A percentile compares a stretch with the other conserved stretches of the same genome.
Conservation (phyloP, 1,284 basidiomycete genomes). For the Trametes versicolor region DNA sequence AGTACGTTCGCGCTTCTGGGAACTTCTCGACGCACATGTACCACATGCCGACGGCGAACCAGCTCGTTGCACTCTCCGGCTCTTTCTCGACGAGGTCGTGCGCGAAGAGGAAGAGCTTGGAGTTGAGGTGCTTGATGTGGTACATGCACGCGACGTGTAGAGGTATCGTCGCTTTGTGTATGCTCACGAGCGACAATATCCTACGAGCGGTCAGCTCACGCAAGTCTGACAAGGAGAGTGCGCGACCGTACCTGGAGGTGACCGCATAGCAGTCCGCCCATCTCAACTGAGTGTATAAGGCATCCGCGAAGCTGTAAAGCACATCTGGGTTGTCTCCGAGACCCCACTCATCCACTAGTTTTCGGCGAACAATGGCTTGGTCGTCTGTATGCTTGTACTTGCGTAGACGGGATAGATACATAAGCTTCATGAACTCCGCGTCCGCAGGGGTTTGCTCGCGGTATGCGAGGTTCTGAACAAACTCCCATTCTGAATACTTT, state of each 20-base stretch:
- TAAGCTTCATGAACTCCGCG: constrained; percentile 88
- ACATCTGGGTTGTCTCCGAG: constrained; percentile 93
- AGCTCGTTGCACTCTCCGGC: constrained; percentile 91
- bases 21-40: constrained; percentile 90
- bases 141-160: constrained; percentile 98
- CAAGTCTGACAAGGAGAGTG: neutral
- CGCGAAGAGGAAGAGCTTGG: constrained; percentile 93
- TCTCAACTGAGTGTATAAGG: constrained; percentile 87
- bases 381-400: constrained; percentile 90
- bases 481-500: constrained; percentile 87
- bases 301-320: constrained; percentile 91
- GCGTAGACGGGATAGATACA: constrained; percentile 91
- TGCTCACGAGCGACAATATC: constrained; percentile 82
- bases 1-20: constrained; percentile 90
- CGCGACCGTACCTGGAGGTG: constrained; percentile 71
- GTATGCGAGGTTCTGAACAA: constrained; percentile 88
- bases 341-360: constrained; percentile 81
- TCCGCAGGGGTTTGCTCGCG: constrained; percentile 87
- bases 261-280: constrained; percentile 95
- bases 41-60: constrained; percentile 99
- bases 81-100: constrained; percentile 96
- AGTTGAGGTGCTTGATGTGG: constrained; percentile 90
- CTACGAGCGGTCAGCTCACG: constrained; percentile 50
- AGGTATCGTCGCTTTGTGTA: constrained; percentile 89
- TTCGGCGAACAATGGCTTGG: constrained; percentile 78